A percentile compares a stretch with the other conserved stretches of the same genome.
Conservation (phyloP, 257 asterid species). For the Solanum virginianum region DNA sequence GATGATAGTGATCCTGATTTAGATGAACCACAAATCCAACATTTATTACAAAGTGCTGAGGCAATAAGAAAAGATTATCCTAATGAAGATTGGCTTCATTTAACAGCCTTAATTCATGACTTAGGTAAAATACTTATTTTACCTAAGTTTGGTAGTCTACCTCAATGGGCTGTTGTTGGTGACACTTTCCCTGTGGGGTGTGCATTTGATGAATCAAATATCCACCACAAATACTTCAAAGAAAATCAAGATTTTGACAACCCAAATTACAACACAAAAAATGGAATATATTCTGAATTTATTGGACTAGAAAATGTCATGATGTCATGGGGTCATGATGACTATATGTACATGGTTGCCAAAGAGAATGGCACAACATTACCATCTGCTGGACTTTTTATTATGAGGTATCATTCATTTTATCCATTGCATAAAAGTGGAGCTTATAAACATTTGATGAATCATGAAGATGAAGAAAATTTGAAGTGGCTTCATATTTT, state of each 20-base stretch:
- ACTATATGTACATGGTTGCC: conserved; percentile 31
- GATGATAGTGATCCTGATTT: conserved; percentile 34
- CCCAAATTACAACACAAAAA: conserved; percentile 9
- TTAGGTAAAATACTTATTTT: conserved; percentile 27
- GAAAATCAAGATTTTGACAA: conserved; percentile 16
- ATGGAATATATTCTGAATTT: conserved; percentile 13
- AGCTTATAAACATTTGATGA: not conserved
- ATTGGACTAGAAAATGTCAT: conserved; percentile 20
- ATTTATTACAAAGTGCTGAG: conserved; percentile 24
- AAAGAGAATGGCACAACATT: conserved; percentile 40
- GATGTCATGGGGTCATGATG: conserved; percentile 36
- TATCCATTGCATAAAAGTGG: conserved; percentile 15
- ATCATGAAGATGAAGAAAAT: conserved; percentile 8
- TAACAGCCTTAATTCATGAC: conserved; percentile 28
- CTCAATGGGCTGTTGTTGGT: conserved; percentile 43
- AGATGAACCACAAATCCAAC: conserved; percentile 31
- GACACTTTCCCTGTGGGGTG: conserved; percentile 36
- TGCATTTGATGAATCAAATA: conserved; percentile 28
- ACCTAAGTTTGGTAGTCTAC: conserved; percentile 22
- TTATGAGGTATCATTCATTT: conserved; percentile 48
- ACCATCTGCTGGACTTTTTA: conserved; percentile 48
- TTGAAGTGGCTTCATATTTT: conserved; percentile 10
- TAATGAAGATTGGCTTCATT: conserved; percentile 26
- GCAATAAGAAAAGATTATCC: conserved; percentile 31
- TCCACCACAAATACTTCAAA: conserved; percentile 24